Base-by-base conservation (phyloP, 495 filamentous ascomycete genomes). In the Talaromyces wortmannii region DNA sequence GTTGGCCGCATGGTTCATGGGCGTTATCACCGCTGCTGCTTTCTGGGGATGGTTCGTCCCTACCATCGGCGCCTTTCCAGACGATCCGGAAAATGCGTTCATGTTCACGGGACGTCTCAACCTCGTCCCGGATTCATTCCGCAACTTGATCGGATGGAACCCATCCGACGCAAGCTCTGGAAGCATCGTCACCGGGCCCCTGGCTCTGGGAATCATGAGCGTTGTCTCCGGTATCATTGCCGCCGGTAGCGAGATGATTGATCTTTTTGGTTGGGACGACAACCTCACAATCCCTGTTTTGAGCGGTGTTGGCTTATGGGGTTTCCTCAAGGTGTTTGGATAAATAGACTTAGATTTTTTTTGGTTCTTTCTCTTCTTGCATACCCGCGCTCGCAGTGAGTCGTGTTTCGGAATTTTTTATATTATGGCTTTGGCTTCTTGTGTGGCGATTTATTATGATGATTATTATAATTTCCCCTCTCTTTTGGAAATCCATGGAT, bases 211-310 rank as follows among this genome's bases (percentile, higher is more conserved):
- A 2, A 74, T 90, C 40, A 85, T 97, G 84, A 91, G 90, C 66
- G 59, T 95, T 18, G 87, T 90, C 69, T 91, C 92, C 13, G 94
- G 94, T 7, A 63, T 97, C 33, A 84, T 92, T 53, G 95, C 90
- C 11, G 86, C 89, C 50, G 83, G 84, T 32, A 96, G 90, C 65
- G 94, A 98, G 72, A 90, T 92, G 31, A 78, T 95, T 52, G 91
- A 97, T 72, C 60, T 96, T 0, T 96, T 88, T 65, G 86, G 89
- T 30, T 89, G 89, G 89, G 94, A 98, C 66, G 94, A 98, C 74
- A 98, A 98, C 71, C 75, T 97, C 56, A 96, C 92, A 36, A 98
- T 98, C 68, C 94, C 94, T 11, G 83, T 95, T 42, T 71, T 98
- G 50, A 96, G 90, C 66, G 90, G 91, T 12, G 65, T 95, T 13